Evolutionary conservation across 805 yeast species (phyloP).

Genomic region (Lipomyces chichibuensis): DNA sequence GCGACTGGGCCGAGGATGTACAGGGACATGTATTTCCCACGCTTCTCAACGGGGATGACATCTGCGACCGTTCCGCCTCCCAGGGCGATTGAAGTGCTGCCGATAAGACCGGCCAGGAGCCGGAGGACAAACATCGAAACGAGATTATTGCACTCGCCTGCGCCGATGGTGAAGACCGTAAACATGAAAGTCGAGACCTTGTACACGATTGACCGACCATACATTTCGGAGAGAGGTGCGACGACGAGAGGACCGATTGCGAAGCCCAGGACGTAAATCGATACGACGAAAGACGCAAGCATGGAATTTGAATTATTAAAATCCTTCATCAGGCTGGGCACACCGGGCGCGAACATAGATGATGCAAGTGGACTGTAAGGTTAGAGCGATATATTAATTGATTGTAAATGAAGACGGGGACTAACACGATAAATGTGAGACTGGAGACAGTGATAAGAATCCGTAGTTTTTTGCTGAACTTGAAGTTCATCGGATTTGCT

Average conservation of each 20-base stretch:
- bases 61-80: conserved; percentile 85
- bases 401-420: neutral
- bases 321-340: conserved; percentile 44
- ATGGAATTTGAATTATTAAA: conserved; percentile 23
- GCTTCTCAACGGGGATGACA: conserved; percentile 61
- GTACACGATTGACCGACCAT: conserved; percentile 69
- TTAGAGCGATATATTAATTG: neutral
- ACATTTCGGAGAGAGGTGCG: conserved; percentile 71
- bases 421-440: conserved; percentile 21
- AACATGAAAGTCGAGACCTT: conserved; percentile 50
- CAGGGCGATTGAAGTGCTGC: conserved; percentile 80
- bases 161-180: conserved; percentile 45
- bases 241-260: conserved; percentile 48
- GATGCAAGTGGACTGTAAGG: conserved; percentile 27
- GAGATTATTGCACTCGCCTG: conserved; percentile 48
- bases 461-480: conserved; percentile 9
- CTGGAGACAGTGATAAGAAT: conserved; percentile 15
- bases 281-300: conserved; percentile 52
- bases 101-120: conserved; percentile 73
- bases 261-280: conserved; percentile 61
- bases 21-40: conserved; percentile 21
- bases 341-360: conserved; percentile 34
- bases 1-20: conserved; percentile 45
- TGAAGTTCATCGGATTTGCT: conserved; percentile 37
- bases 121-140: conserved; percentile 65